Conservation (phyloP, 2,329 filamentous ascomycete species). For the Parastagonospora nodorum region DNA sequence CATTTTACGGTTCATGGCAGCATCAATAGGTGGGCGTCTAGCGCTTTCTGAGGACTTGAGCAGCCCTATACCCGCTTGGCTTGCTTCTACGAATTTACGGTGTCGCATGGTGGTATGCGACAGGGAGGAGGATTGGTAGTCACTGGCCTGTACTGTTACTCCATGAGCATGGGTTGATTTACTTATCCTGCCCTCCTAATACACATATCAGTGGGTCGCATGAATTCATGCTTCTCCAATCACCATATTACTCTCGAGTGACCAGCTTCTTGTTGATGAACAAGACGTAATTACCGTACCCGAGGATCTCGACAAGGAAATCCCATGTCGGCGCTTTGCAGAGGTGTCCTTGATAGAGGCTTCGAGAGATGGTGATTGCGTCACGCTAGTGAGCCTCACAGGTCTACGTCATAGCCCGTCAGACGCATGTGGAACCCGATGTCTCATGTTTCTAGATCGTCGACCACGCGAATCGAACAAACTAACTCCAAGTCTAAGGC, state of each 20-base stretch:
- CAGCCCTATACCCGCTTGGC: slow-evolving; percentile 42
- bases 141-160: slow-evolving; percentile 12
- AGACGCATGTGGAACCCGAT: neutral
- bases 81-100: slow-evolving; percentile 10
- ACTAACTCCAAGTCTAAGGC: neutral
- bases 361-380: neutral
- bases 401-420: slow-evolving; percentile 21
- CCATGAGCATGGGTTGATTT: slow-evolving; percentile 18
- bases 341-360: too few species aligned
- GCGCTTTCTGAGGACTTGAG: slow-evolving; percentile 52
- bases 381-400: neutral
- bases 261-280: slow-evolving; percentile 3
- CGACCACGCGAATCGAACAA: slow-evolving; percentile 4
- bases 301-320: too few species aligned
- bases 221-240: slow-evolving; percentile 43
- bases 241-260: neutral
- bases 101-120: slow-evolving; percentile 11
- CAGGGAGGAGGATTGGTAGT: slow-evolving; percentile 3
- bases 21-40: slow-evolving; percentile 49
- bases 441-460: slow-evolving; percentile 12
- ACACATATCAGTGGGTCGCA: slow-evolving; percentile 23
- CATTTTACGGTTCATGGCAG: slow-evolving; percentile 43
- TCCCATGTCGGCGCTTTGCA: too few species aligned
- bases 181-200: slow-evolving; percentile 15
- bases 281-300: too few species aligned